Evolutionary conservation across 83 land plant genomes (phyloP).

Genomic region (Diphasiastrum complanatum): DNA sequence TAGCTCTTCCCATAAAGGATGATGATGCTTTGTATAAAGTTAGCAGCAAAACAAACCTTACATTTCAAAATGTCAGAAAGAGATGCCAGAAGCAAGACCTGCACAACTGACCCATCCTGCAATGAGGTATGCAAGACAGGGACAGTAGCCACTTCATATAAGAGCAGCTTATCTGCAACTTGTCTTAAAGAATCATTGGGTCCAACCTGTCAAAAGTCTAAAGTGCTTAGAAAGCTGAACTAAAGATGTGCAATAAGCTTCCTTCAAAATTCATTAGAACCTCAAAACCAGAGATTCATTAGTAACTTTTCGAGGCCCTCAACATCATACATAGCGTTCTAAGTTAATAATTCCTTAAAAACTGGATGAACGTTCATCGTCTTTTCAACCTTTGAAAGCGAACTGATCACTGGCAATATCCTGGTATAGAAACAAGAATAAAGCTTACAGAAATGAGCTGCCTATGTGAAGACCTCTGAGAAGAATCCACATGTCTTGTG

Average conservation of each 20-base stretch:
- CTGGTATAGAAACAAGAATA: not conserved
- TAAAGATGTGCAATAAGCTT: not conserved
- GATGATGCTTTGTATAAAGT: no score
- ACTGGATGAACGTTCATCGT: no score
- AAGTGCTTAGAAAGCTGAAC: not conserved
- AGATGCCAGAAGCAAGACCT: constrained; percentile 78
- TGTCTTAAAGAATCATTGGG: constrained; percentile 75
- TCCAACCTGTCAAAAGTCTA: constrained; percentile 46
- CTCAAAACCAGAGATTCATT: not conserved
- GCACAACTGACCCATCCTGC: constrained; percentile 61
- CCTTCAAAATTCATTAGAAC: not conserved
- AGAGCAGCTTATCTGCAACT: constrained; percentile 58
- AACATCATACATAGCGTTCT: no score
- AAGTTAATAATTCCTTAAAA: no score
- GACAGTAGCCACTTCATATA: constrained; percentile 62
- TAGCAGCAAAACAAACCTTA: no score
- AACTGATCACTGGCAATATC: not conserved
- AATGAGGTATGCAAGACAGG: constrained; percentile 63
- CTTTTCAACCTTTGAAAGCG: no score
- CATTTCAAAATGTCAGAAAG: constrained; percentile 88
- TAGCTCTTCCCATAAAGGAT: no score
- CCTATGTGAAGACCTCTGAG: constrained; percentile 22
- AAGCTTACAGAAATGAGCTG: constrained; percentile 49
- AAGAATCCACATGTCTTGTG: constrained; percentile 31
- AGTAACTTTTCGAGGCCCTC: no score